phyloP scores from a whole-genome alignment of 1,139 yeast genomes.

The Suhomyces guaymorum region DNA sequence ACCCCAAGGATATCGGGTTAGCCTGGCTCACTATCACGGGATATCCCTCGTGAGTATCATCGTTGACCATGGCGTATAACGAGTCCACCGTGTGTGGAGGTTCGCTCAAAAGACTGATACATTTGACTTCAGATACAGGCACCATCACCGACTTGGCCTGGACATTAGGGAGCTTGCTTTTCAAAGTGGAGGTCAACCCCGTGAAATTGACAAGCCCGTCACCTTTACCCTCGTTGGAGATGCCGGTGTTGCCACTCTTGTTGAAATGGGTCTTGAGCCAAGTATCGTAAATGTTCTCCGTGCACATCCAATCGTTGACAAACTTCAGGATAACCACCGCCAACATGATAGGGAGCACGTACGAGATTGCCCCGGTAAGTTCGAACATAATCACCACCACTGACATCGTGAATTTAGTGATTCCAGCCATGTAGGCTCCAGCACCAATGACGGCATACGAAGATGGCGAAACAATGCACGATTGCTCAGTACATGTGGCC shows the following conservation, averaged over 20 bases:
- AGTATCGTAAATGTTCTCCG: constrained; percentile 51
- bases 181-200: constrained; percentile 30
- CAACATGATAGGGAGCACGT: constrained; percentile 60
- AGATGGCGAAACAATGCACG: constrained; percentile 57
- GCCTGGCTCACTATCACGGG: constrained; percentile 34
- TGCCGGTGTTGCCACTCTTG: constrained; percentile 12
- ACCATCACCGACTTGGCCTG: constrained; percentile 34
- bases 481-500: constrained; percentile 51
- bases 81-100: constrained; percentile 25
- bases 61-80: constrained; percentile 25
- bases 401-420: constrained; percentile 56
- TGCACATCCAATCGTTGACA: constrained; percentile 48
- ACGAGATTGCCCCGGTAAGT: constrained; percentile 59
- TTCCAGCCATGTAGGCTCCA: constrained; percentile 57
- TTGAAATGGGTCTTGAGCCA: constrained; percentile 40
- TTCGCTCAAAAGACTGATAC: constrained; percentile 33
- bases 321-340: constrained; percentile 56
- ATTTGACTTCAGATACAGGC: constrained; percentile 30
- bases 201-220: constrained; percentile 41
- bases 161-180: constrained; percentile 38
- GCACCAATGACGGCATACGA: constrained; percentile 65
- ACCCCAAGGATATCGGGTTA: constrained; percentile 38
- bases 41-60: constrained; percentile 47
- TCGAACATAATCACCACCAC: constrained; percentile 60
- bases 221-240: constrained; percentile 41